These are phyloP conservation scores for Coprinopsis marcescibilis DNA, from an alignment of 768 basidiomycete genomes.

Conservation along the genomic window DNA sequence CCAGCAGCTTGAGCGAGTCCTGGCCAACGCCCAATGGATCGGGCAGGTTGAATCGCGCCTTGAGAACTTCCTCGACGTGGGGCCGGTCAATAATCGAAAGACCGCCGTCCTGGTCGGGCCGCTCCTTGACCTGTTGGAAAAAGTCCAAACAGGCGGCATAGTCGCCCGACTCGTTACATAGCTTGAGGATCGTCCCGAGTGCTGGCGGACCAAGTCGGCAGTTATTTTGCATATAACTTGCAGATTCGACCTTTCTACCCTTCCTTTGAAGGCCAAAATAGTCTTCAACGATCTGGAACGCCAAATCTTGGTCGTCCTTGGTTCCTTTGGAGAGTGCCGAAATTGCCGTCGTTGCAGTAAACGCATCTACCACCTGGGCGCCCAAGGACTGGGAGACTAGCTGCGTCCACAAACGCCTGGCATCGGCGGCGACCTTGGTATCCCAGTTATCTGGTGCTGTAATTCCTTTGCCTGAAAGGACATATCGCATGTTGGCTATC, in stretches of 20 bases:
- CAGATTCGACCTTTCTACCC: no score
- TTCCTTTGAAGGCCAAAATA: conserved; percentile 71
- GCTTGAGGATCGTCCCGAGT: conserved; percentile 47
- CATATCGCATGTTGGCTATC: conserved; percentile 20
- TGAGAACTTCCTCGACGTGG: conserved; percentile 61
- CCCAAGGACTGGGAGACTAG: no score
- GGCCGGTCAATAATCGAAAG: conserved; percentile 38
- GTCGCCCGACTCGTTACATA: conserved; percentile 48
- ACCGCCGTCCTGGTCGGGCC: conserved; percentile 32
- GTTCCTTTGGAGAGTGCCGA: conserved; percentile 52
- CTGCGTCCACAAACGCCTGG: conserved; percentile 66
- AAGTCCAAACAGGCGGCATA: conserved; percentile 48
- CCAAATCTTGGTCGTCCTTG: conserved; percentile 56
- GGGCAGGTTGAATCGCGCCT: conserved; percentile 42
- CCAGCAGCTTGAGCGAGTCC: conserved; percentile 50
- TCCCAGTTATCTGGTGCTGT: conserved; percentile 19
- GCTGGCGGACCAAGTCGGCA: conserved; percentile 41
- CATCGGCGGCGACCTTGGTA: conserved; percentile 54
- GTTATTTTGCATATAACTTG: no score
- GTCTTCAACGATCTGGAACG: conserved; percentile 56
- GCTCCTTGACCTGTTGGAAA: conserved; percentile 52
- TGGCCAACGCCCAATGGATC: conserved; percentile 34
- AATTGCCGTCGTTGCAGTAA: conserved; percentile 47
- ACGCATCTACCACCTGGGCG: conserved; percentile 52
- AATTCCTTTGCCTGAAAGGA: conserved; percentile 19